Percentiles rank a stretch among this genome's conserved stretches.
These are phyloP conservation scores for Xanthoceras sorbifolium DNA, from an alignment of 345 rosid genomes.

Conservation along the genomic window DNA sequence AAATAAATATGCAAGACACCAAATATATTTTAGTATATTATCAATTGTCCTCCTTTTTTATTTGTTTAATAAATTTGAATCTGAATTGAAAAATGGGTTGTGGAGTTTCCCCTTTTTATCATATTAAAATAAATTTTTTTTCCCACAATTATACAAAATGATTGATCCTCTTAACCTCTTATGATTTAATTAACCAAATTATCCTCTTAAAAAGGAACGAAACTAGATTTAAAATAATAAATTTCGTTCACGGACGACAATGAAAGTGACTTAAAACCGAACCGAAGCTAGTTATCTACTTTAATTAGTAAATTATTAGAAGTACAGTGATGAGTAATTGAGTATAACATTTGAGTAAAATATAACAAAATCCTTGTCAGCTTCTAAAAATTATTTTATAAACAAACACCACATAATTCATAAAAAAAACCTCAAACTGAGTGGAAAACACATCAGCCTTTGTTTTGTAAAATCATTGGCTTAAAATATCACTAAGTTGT, in stretches of 20 bases:
- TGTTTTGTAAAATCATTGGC: not conserved
- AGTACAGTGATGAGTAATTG: not conserved
- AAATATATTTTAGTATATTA: too few species aligned
- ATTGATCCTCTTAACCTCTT: not conserved
- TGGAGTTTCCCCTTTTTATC: not conserved
- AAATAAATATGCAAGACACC: too few species aligned
- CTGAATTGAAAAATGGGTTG: not conserved
- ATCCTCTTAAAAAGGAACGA: not conserved
- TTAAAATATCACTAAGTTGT: not conserved
- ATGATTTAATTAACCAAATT: not conserved
- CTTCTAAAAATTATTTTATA: not conserved
- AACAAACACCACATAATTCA: not conserved
- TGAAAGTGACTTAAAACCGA: not conserved
- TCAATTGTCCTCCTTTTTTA: not conserved
- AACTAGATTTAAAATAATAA: not conserved
- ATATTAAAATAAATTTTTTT: too few species aligned
- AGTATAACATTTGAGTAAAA: not conserved
- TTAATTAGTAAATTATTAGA: not conserved
- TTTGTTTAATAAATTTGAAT: too few species aligned
- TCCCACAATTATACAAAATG: not conserved
- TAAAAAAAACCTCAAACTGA: conserved; percentile 10
- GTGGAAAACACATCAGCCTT: conserved; percentile 11
- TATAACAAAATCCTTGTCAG: not conserved
- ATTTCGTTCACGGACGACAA: not conserved
- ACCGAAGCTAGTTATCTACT: not conserved